A percentile compares a stretch with the other conserved stretches of the same genome.
Evolutionary conservation across 371 early-diverging fungal species (phyloP).

Genomic region (Mortierella sp.): DNA sequence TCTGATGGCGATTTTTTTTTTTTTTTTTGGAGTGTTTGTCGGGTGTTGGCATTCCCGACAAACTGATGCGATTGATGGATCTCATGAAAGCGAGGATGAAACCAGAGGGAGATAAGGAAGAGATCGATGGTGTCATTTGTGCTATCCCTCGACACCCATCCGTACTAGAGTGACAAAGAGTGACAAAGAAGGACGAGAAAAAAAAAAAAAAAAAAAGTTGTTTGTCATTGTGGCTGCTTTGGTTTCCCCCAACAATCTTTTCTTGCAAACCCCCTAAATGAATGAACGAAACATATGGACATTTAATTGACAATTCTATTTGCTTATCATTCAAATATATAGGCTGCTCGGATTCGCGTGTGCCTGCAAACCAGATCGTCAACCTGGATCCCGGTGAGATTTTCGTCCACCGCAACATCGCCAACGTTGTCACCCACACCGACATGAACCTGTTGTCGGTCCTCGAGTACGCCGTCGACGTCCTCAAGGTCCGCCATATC

Average conservation of each 20-base stretch:
- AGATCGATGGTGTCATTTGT: constrained; percentile 4
- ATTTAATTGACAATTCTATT: not conserved
- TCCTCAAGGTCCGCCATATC: constrained; percentile 92
- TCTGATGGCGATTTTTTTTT: not conserved
- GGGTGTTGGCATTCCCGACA: not conserved
- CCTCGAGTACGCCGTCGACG: constrained; percentile 93
- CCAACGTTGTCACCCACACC: constrained; percentile 85
- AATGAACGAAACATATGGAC: not conserved
- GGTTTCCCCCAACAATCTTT: constrained; percentile 7
- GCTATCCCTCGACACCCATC: not conserved
- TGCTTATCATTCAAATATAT: not conserved
- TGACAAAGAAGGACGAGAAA: not conserved
- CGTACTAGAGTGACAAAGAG: constrained; percentile 4
- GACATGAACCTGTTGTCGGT: constrained; percentile 89
- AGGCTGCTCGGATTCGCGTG: constrained; percentile 91
- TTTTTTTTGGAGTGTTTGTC: not conserved
- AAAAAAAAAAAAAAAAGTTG: not conserved
- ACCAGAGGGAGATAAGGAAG: not conserved
- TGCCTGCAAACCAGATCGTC: constrained; percentile 79
- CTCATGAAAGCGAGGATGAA: not conserved
- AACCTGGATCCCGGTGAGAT: constrained; percentile 85
- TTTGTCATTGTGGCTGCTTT: not conserved
- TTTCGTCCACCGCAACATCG: constrained; percentile 97
- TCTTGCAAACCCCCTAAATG: not conserved
- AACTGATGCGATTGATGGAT: not conserved